Evolutionary conservation across 495 filamentous ascomycete genomes (phyloP), one percentile per base, ranked within the genome.

Genomic region (Talaromyces wortmannii): DNA sequence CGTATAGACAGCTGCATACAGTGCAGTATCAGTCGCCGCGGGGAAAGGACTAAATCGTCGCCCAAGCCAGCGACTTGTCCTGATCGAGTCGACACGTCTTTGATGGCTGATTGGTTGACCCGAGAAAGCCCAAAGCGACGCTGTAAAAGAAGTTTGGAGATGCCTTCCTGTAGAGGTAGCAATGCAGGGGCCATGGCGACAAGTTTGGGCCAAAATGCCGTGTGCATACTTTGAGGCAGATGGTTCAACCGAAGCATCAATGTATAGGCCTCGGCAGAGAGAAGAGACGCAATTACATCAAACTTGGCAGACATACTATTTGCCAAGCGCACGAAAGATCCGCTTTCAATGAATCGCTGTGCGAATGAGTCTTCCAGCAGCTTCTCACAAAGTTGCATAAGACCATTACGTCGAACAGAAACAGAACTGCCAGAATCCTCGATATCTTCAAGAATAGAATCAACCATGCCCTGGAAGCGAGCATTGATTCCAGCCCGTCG

Each of bases 371-470:
- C 80, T 17, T 92, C 79, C 47, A 83, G 77, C 47, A 91, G 76
- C 64, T 90, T 91, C 53, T 77, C 72, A n/a, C 82, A 83, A 31
- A 97, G 74, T 56, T 92, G 88, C 2, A 91, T 65, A 54, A 87
- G 71, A 3, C 75, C 74, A 61, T 63, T 76, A 33, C 83, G 78
- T 56, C 72, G 71, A 18, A 70, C 64, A 5, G 79, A 77, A 8
- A 59, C 59, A 36, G 80, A 79, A 18, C 68, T 69, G n/a, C 68
- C 54, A 6, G 78, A 71, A 42, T 79, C 74, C 50, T 88, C 84
- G 57, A 98, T 87, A 56, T 95, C 88, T 55, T 95, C 90, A 55
- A 96, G 77, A 8, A 95, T 75, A 49, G 89, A 84, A 61, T 92
- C 89, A 50, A 95, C 78, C 48, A 91, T 87, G 59, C 90, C 83